Conservation (phyloP, 228 moss, liverwort and hornwort species). For the Sphagnum magellanicum region DNA sequence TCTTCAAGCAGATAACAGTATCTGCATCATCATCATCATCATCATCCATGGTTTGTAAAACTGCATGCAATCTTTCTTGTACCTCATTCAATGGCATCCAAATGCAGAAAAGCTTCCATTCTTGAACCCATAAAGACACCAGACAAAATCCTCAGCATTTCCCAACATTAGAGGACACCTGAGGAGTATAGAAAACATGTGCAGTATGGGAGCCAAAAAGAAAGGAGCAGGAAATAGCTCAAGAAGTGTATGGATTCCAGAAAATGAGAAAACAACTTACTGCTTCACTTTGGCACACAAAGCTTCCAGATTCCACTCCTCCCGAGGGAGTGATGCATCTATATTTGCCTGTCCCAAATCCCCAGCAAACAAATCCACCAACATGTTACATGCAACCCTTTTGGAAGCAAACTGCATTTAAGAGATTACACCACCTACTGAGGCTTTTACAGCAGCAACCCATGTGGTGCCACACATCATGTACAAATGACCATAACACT, state of each 20-base stretch:
- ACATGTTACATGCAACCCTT: no score
- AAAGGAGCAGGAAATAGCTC: not conserved
- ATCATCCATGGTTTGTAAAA: no score
- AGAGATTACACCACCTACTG: not conserved
- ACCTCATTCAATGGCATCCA: no score
- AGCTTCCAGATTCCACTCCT: slow-evolving; percentile 86
- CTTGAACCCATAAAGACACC: not conserved
- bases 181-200: not conserved
- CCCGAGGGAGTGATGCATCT: slow-evolving; percentile 52
- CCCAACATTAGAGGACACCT: no score
- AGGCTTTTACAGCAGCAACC: no score
- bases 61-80: no score
- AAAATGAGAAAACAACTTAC: slow-evolving; percentile 30
- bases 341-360: slow-evolving; percentile 64
- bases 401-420: not conserved
- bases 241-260: not conserved
- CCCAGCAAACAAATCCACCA: not conserved
- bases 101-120: no score
- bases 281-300: slow-evolving; percentile 84
- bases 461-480: no score
- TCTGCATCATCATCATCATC: slow-evolving; percentile 18
- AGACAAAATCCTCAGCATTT: no score
- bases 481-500: no score
- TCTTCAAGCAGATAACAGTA: slow-evolving; percentile 80
- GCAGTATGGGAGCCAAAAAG: not conserved